Conservation (phyloP, 2,329 filamentous ascomycete species). For the Xylaria sp. region DNA sequence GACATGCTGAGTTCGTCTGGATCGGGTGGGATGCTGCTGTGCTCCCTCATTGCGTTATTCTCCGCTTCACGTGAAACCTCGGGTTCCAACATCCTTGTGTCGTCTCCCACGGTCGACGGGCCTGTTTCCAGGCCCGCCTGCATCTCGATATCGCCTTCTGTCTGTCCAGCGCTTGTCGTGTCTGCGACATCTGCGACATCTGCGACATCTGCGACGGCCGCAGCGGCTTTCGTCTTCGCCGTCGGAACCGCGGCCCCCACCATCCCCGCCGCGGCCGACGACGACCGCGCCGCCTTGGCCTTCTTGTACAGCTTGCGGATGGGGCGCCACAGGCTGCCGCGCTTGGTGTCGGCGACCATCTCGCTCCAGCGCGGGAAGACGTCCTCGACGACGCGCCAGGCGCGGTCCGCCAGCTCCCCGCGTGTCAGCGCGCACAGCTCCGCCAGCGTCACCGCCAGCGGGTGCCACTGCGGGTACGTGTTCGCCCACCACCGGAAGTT, state of each 20-base stretch:
- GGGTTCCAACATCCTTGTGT: slow-evolving; percentile 2
- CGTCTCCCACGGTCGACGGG: neutral
- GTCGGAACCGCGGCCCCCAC: no score
- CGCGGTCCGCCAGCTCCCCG: slow-evolving; percentile 49
- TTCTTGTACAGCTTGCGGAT: slow-evolving; percentile 56
- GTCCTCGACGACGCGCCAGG: slow-evolving; percentile 52
- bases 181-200: neutral
- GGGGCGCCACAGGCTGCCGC: slow-evolving; percentile 56
- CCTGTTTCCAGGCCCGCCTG: neutral
- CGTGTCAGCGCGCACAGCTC: slow-evolving; percentile 53
- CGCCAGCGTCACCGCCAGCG: slow-evolving; percentile 54
- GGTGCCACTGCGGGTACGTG: slow-evolving; percentile 59
- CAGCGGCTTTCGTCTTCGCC: neutral
- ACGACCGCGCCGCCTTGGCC: slow-evolving; percentile 46
- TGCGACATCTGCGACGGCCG: neutral
- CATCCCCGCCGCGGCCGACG: slow-evolving; percentile 26
- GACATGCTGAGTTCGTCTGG: slow-evolving; percentile 13
- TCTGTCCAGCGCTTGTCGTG: no score
- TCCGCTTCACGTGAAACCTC: slow-evolving; percentile 5
- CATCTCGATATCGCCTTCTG: slow-evolving; percentile 3
- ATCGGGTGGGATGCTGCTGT: slow-evolving; percentile 7
- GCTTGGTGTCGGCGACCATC: slow-evolving; percentile 52
- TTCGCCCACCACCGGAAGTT: slow-evolving; percentile 53
- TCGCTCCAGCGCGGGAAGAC: slow-evolving; percentile 48
- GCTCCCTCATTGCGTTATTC: slow-evolving; percentile 3